phyloP scores from a whole-genome alignment of 2,329 filamentous ascomycete species.

The Scopulariopsis brevicaulis region DNA sequence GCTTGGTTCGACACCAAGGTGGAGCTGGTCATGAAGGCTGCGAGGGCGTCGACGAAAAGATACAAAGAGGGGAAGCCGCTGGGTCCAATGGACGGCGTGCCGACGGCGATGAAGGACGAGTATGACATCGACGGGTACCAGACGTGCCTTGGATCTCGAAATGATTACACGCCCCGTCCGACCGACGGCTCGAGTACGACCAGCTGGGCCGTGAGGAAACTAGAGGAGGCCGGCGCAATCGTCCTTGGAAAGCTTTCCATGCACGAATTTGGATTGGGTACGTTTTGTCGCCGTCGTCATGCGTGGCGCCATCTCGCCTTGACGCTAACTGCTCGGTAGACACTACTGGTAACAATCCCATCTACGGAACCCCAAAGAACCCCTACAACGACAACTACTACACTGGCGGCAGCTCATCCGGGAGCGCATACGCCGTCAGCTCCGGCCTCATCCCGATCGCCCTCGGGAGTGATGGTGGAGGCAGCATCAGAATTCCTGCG shows the following conservation, averaged over 20 bases:
- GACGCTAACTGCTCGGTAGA: constrained; percentile 23
- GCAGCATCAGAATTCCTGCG: constrained; percentile 62
- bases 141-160: constrained; percentile 49
- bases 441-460: constrained; percentile 61
- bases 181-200: constrained; percentile 29
- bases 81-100: constrained; percentile 60
- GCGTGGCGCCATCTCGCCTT: background rate
- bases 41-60: constrained; percentile 29
- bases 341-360: constrained; percentile 65
- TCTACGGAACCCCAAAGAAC: constrained; percentile 63
- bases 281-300: constrained; percentile 8
- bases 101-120: constrained; percentile 67
- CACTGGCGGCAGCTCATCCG: constrained; percentile 65
- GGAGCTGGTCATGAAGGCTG: constrained; percentile 27
- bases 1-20: constrained; percentile 32
- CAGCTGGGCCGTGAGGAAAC: constrained; percentile 59
- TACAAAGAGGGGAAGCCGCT: constrained; percentile 44
- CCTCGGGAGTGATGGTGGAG: constrained; percentile 62
- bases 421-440: constrained; percentile 59
- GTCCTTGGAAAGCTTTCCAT: constrained; percentile 64
- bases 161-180: constrained; percentile 43
- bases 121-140: constrained; percentile 65
- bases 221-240: constrained; percentile 59
- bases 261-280: constrained; percentile 65
- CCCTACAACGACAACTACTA: constrained; percentile 66